These are phyloP conservation scores for Zostera marina DNA, from an alignment of 116 monocot species.

Conservation along the genomic window DNA sequence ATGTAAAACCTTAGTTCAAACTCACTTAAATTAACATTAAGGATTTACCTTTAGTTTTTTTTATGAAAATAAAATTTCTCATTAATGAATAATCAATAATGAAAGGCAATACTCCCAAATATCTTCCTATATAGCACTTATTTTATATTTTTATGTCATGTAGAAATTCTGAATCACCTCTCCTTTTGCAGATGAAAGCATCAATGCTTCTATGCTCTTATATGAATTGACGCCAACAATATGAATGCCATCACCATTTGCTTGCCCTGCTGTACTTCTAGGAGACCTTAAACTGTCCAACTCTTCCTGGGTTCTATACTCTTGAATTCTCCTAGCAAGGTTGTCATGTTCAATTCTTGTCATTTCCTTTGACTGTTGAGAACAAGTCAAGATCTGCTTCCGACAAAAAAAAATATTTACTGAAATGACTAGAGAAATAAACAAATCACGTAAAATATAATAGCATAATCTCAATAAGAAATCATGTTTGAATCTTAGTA, in stretches of 20 bases:
- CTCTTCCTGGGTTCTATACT: constrained; percentile 77
- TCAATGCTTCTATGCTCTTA: constrained; percentile 80
- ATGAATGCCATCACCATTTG: constrained; percentile 69
- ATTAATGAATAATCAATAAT: too few species aligned
- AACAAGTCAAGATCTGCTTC: constrained; percentile 64
- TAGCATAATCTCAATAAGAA: too few species aligned
- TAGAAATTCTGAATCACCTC: constrained; percentile 30
- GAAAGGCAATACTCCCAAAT: too few species aligned
- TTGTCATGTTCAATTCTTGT: constrained; percentile 73
- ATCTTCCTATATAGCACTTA: too few species aligned
- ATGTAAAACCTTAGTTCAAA: too few species aligned
- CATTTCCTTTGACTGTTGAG: constrained; percentile 87
- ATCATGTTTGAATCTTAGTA: too few species aligned
- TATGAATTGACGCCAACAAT: constrained; percentile 58
- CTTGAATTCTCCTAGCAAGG: constrained; percentile 92
- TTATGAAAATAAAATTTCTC: too few species aligned
- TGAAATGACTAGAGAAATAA: neutral
- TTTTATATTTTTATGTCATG: neutral
- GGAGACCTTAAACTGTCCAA: constrained; percentile 49
- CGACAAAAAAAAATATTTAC: constrained; percentile 3
- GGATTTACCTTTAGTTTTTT: too few species aligned
- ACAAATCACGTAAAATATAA: neutral
- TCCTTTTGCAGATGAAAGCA: constrained; percentile 73
- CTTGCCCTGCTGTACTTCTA: constrained; percentile 36
- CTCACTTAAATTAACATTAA: too few species aligned